Percentiles rank a stretch among this genome's conserved stretches.
Evolutionary conservation across 1,139 yeast species (phyloP).

Genomic region (Trichomonascaceae sp.): DNA sequence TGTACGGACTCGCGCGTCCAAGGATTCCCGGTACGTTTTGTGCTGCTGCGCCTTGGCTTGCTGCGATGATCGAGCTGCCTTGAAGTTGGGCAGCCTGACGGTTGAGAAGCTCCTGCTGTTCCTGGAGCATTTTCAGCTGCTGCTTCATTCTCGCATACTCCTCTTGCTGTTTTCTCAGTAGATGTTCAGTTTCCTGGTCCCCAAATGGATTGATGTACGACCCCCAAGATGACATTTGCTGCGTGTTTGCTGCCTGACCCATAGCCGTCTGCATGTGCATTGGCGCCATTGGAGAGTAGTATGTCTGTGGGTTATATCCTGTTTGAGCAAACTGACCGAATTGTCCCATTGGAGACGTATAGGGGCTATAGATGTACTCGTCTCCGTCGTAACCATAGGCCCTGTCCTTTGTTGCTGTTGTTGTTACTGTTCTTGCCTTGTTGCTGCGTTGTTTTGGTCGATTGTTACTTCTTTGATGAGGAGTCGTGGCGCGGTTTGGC

Average conservation of each 20-base stretch:
- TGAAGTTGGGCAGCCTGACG: background rate
- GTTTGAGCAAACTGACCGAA: background rate
- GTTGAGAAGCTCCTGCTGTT: background rate
- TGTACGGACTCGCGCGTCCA: no score
- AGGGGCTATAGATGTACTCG: no score
- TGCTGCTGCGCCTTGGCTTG: background rate
- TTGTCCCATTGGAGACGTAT: no score
- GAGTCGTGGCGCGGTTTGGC: background rate
- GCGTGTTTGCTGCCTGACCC: constrained; percentile 1
- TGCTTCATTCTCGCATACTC: background rate
- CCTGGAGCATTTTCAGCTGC: background rate
- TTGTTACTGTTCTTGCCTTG: no score
- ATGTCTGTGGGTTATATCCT: background rate
- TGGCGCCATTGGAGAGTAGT: background rate
- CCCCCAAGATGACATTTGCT: constrained; percentile 10
- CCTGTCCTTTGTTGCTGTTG: no score
- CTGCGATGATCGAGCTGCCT: background rate
- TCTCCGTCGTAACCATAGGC: no score
- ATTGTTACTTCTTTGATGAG: no score
- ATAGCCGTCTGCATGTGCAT: background rate
- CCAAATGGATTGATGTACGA: constrained; percentile 11
- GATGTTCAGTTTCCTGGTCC: constrained; percentile 12
- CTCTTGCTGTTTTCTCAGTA: no score
- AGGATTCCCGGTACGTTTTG: no score
- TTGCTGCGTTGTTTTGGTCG: background rate